These are phyloP conservation scores for Phaeolepiota aurea DNA, from an alignment of 768 basidiomycete genomes.

Conservation along the genomic window DNA sequence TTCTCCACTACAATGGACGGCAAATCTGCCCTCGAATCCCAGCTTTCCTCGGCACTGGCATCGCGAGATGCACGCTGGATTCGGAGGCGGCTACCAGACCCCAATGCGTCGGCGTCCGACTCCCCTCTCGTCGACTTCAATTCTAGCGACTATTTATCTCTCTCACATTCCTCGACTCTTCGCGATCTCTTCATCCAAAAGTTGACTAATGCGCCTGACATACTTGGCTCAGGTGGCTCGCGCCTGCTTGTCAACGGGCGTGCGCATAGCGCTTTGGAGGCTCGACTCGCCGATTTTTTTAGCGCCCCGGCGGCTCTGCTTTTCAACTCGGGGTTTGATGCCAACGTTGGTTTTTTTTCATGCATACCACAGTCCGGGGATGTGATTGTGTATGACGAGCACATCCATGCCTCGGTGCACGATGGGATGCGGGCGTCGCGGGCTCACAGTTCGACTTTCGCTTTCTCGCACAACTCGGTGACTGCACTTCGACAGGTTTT, in stretches of 20 bases:
- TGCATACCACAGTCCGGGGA: slow-evolving; percentile 74
- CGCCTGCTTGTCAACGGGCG: slow-evolving; percentile 74
- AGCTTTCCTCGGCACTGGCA: slow-evolving; percentile 42
- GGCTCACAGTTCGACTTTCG: slow-evolving; percentile 20
- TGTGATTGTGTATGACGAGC: slow-evolving; percentile 73
- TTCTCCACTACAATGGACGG: no score
- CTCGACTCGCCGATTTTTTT: slow-evolving; percentile 60
- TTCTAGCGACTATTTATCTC: slow-evolving; percentile 91
- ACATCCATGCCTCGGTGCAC: slow-evolving; percentile 87
- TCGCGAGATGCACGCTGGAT: slow-evolving; percentile 64
- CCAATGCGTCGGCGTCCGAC: slow-evolving; percentile 28
- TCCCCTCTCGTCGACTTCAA: slow-evolving; percentile 54
- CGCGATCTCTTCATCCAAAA: slow-evolving; percentile 50
- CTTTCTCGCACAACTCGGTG: slow-evolving; percentile 73
- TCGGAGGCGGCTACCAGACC: slow-evolving; percentile 60
- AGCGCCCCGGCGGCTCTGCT: slow-evolving; percentile 55
- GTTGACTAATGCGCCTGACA: slow-evolving; percentile 37
- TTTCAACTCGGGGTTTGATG: slow-evolving; percentile 92
- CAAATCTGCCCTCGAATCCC: slow-evolving; percentile 18
- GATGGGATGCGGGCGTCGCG: slow-evolving; percentile 78
- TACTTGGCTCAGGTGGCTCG: slow-evolving; percentile 85
- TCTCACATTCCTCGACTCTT: slow-evolving; percentile 51
- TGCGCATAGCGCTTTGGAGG: slow-evolving; percentile 66
- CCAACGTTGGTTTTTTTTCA: slow-evolving; percentile 83
- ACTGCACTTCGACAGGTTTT: slow-evolving; percentile 38